Base-by-base conservation (phyloP, 208 protist species). In the Porcisia deanei region DNA sequence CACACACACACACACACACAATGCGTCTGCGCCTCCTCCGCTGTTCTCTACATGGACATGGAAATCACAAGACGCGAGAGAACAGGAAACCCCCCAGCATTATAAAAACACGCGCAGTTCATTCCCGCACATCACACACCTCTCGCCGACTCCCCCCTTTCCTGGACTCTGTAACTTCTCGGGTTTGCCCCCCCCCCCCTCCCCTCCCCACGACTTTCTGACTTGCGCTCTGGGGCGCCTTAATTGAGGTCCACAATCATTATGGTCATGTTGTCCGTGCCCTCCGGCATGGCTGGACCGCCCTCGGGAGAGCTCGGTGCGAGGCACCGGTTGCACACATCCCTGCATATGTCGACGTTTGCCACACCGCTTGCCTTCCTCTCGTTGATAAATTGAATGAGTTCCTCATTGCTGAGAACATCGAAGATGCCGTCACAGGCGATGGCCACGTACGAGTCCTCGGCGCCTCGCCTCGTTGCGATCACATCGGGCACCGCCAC, bases 361-460 rank as follows among this genome's bases (percentile, higher is more conserved):
- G 54, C 41, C 77, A 87, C 76, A 3, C 81, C 85, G 3, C 59
- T 64, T 47, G 74, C 75, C 75, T 89, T 89, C 37, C 80, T 76
- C 16, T 60, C 52, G 59, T 79, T 81, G 68, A 96, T 86, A 52
- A 90, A 81, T 14, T 73, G 78, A 12, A 96, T 83, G 10, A 98
- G 86, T 69, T 97, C 88, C 14, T 94, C 90, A 76, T 97, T 96
- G 22, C 59, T 85, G 58, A 97, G 80, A 14, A 95, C 90, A 73
- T 98, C 94, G 73, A 96, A 98, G 75, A 98, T 94, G 49, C 94
- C 94, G 81, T 98, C 94, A 80, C 94, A 98, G 70, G 92, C 91
- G 45, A 98, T 30, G 30, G 88, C 91, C 41, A 98, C 78, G 76
- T 95, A 95, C 3, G 79, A 61, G 72, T 95, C 91, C 34, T 65